Evolutionary conservation across 2,329 filamentous ascomycete genomes (phyloP).

Genomic region (Botrytis paeoniae): DNA sequence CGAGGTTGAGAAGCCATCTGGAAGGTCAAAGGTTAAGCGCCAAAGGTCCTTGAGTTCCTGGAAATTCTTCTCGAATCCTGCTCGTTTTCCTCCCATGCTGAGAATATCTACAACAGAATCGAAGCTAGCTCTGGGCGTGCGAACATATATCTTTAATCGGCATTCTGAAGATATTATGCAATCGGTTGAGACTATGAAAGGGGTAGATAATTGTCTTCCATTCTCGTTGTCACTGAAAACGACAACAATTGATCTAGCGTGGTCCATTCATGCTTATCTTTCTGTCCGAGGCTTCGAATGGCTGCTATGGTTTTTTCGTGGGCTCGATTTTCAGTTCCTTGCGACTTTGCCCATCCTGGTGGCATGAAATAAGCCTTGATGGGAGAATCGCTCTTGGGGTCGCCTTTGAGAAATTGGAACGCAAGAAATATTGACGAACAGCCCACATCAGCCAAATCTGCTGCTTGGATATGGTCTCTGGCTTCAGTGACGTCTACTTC

Average conservation of each 20-base stretch:
- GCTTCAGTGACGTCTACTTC: neutral
- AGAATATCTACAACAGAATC: conserved; percentile 4
- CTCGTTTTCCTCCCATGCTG: neutral
- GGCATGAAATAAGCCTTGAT: neutral
- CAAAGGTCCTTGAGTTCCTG: conserved; percentile 1
- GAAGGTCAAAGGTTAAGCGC: neutral
- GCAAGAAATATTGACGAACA: conserved; percentile 3
- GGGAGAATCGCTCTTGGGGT: conserved; percentile 7
- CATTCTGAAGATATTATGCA: conserved; percentile 2
- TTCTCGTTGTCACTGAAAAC: conserved; percentile 1
- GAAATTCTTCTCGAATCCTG: neutral
- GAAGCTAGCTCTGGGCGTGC: conserved; percentile 2
- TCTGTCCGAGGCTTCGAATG: neutral
- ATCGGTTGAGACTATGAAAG: conserved; percentile 3
- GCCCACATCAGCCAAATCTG: neutral
- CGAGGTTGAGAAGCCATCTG: neutral
- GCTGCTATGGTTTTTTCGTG: neutral
- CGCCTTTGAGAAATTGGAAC: neutral
- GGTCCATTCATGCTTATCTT: neutral
- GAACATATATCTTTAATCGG: conserved; percentile 1
- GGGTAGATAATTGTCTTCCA: neutral
- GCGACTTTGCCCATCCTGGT: neutral
- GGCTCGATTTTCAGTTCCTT: neutral
- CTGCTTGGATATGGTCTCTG: neutral
- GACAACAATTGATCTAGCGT: neutral